A percentile compares a stretch with the other conserved stretches of the same genome.
Conservation (phyloP, 345 rosid species). For the Heritiera fomes region DNA sequence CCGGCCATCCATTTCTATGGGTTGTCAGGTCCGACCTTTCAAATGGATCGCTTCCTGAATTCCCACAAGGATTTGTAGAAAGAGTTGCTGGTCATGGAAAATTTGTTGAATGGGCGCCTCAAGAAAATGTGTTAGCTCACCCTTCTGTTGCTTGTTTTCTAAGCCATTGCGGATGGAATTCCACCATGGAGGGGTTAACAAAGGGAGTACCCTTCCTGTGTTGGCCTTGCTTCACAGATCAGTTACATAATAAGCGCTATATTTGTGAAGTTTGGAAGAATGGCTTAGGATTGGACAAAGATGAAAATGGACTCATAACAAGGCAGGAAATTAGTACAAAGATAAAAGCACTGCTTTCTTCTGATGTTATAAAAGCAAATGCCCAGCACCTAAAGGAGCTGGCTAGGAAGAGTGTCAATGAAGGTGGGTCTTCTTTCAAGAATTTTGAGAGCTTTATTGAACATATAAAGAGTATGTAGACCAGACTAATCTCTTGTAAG, state of each 20-base stretch:
- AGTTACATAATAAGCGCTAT: slow-evolving; percentile 32
- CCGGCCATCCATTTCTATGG: slow-evolving; percentile 33
- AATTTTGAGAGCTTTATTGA: slow-evolving; percentile 30
- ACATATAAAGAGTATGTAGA: not conserved
- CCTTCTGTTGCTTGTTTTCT: slow-evolving; percentile 36
- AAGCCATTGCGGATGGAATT: slow-evolving; percentile 49
- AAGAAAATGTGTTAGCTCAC: slow-evolving; percentile 37
- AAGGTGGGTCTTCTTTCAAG: slow-evolving; percentile 35
- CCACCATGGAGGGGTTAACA: slow-evolving; percentile 41
- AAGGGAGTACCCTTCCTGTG: slow-evolving; percentile 39
- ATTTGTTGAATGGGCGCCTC: slow-evolving; percentile 34
- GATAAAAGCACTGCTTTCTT: slow-evolving; percentile 5
- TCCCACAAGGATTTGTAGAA: slow-evolving; percentile 29
- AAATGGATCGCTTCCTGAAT: slow-evolving; percentile 1
- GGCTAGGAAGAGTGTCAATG: slow-evolving; percentile 21
- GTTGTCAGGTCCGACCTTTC: slow-evolving; percentile 27
- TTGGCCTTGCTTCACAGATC: slow-evolving; percentile 41
- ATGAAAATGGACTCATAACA: slow-evolving; percentile 33
- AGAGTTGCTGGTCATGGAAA: slow-evolving; percentile 19
- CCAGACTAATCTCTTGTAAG: not conserved
- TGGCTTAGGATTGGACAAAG: slow-evolving; percentile 18
- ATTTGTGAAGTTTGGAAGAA: slow-evolving; percentile 36
- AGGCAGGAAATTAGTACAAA: slow-evolving; percentile 29
- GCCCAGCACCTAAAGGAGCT: slow-evolving; percentile 30
- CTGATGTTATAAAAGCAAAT: slow-evolving; percentile 23